A percentile compares a stretch with the other conserved stretches of the same genome.
phyloP scores from a whole-genome alignment of 495 filamentous ascomycete species.

The Mytilinidion resinicola region DNA sequence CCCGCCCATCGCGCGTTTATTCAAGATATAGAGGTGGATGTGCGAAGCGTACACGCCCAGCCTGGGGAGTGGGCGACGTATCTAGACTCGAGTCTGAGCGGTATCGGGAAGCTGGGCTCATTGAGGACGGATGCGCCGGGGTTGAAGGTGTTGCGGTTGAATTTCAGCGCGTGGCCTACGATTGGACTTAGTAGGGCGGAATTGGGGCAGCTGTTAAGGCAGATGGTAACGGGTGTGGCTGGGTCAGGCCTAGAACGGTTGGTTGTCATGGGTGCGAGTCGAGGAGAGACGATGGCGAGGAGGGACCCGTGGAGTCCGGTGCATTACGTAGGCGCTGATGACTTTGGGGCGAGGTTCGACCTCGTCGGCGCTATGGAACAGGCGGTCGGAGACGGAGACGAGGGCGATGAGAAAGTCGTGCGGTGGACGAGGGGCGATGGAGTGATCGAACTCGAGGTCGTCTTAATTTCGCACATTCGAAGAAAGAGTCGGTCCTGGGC shows the following conservation, averaged over 20 bases:
- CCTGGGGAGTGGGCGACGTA: slow-evolving; percentile 21
- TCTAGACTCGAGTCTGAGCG: slow-evolving; percentile 9
- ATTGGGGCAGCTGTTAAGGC: slow-evolving; percentile 18
- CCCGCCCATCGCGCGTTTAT: background rate
- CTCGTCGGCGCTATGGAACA: slow-evolving; percentile 20
- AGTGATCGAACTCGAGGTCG: slow-evolving; percentile 15
- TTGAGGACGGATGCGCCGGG: slow-evolving; percentile 7
- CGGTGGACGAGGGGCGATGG: slow-evolving; percentile 12
- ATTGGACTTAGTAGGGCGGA: slow-evolving; percentile 16
- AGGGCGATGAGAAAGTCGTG: slow-evolving; percentile 9
- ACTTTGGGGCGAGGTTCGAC: slow-evolving; percentile 13
- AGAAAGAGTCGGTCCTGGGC: slow-evolving; percentile 3
- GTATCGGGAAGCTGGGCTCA: slow-evolving; percentile 12
- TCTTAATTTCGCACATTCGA: slow-evolving; percentile 6
- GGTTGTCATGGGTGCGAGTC: slow-evolving; percentile 14
- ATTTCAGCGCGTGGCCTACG: slow-evolving; percentile 16
- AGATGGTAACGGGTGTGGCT: slow-evolving; percentile 8
- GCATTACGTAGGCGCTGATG: slow-evolving; percentile 23
- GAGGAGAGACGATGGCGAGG: slow-evolving; percentile 6
- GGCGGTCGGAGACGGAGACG: background rate
- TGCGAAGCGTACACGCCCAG: slow-evolving; percentile 9
- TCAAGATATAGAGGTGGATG: slow-evolving; percentile 20
- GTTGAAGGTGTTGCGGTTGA: slow-evolving; percentile 14
- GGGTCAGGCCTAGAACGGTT: slow-evolving; percentile 10
- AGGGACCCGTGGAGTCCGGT: slow-evolving; percentile 21